phyloP scores from a whole-genome alignment of 345 rosid genomes.

The Punica granatum region DNA sequence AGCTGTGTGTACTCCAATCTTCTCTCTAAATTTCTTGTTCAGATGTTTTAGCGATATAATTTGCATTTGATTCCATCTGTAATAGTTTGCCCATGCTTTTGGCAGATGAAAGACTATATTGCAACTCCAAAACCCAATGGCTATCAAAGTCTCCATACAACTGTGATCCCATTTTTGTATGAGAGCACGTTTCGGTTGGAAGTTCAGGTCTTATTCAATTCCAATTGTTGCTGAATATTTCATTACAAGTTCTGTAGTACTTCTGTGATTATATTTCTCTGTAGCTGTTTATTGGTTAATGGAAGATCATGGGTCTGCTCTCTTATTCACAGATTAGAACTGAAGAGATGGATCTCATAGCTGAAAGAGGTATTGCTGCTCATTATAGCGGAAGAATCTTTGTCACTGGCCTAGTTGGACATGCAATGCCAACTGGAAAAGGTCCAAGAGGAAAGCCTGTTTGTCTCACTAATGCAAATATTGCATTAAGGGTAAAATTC shows the following conservation, averaged over 20 bases:
- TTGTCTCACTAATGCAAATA: slow-evolving; percentile 83
- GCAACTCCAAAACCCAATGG: slow-evolving; percentile 99
- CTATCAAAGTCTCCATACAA: slow-evolving; percentile 95
- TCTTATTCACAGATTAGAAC: slow-evolving; percentile 70
- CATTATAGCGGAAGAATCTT: slow-evolving; percentile 87
- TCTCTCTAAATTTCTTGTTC: slow-evolving; percentile 7
- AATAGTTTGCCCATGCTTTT: slow-evolving; percentile 13
- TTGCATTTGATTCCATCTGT: background rate
- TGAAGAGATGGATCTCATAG: slow-evolving; percentile 96
- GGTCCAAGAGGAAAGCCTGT: slow-evolving; percentile 68
- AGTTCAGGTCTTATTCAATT: slow-evolving; percentile 52
- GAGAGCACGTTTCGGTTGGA: slow-evolving; percentile 88
- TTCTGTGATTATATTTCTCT: background rate
- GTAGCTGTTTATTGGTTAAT: background rate
- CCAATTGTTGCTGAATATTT: background rate
- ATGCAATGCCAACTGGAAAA: slow-evolving; percentile 52
- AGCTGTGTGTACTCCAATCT: slow-evolving; percentile 39
- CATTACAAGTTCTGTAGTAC: background rate
- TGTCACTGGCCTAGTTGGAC: slow-evolving; percentile 70
- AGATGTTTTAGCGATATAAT: background rate
- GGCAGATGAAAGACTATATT: slow-evolving; percentile 93
- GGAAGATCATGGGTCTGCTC: background rate
- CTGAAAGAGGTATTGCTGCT: slow-evolving; percentile 97
- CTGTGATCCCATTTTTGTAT: slow-evolving; percentile 79
- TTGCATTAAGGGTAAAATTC: slow-evolving; percentile 76